Percentiles rank a stretch among this genome's conserved stretches.
These are phyloP conservation scores for Podila clonocystis DNA, from an alignment of 192 early-diverging fungal species.

Conservation along the genomic window DNA sequence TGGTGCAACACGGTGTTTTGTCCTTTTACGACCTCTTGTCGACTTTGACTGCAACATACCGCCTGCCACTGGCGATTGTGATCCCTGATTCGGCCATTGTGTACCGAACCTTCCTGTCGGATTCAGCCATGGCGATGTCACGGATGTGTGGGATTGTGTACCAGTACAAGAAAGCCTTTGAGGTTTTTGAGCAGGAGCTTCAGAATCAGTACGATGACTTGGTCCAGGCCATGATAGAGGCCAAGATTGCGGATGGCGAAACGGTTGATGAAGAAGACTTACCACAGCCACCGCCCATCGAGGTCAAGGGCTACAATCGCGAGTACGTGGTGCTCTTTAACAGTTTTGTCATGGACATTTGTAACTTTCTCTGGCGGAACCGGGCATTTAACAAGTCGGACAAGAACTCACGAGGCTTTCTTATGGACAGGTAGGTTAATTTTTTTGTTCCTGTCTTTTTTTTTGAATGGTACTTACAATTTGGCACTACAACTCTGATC, in stretches of 20 bases:
- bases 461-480: not conserved
- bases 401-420: conserved; percentile 50
- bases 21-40: conserved; percentile 58
- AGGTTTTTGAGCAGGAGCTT: conserved; percentile 46
- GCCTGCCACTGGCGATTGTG: conserved; percentile 49
- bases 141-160: conserved; percentile 60
- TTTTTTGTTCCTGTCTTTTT: not conserved
- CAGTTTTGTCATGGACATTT: conserved; percentile 64
- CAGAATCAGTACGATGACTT: conserved; percentile 32
- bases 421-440: conserved; percentile 47
- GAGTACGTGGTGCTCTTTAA: conserved; percentile 62
- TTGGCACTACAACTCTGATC: not conserved
- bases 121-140: conserved; percentile 55
- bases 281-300: conserved; percentile 1
- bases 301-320: conserved; percentile 37
- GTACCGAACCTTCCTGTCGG: conserved; percentile 55
- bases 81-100: conserved; percentile 56
- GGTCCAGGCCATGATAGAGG: conserved; percentile 21
- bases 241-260: not conserved
- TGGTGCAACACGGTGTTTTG: conserved; percentile 58
- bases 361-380: conserved; percentile 59
- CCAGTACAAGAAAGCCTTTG: conserved; percentile 55
- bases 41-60: conserved; percentile 16
- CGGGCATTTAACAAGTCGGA: conserved; percentile 53
- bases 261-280: not conserved